phyloP scores from a whole-genome alignment of 108 stramenopile species.

The Skeletonema marinoi region DNA sequence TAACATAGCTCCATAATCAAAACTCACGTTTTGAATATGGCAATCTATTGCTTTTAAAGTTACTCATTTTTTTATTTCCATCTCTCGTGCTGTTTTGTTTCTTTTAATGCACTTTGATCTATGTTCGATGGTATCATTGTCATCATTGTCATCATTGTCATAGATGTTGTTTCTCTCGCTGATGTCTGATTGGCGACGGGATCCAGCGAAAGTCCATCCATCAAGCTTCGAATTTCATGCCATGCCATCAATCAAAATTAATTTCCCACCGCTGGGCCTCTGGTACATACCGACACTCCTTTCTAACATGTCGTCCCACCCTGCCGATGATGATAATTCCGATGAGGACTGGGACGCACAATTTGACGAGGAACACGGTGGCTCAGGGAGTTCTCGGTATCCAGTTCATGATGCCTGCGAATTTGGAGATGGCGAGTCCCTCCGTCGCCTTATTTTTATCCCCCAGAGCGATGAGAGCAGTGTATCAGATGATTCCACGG shows the following conservation, averaged over 20 bases:
- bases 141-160: no score
- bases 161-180: no score
- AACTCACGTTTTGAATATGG: no score
- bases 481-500: conserved; percentile 16
- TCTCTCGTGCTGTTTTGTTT: no score
- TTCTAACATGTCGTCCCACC: conserved; percentile 6
- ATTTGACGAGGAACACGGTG: conserved; percentile 30
- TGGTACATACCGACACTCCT: background rate
- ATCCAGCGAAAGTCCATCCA: background rate
- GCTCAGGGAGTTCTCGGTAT: conserved; percentile 59
- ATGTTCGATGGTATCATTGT: no score
- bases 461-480: conserved; percentile 47
- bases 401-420: conserved; percentile 89
- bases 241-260: background rate
- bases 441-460: conserved; percentile 53
- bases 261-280: background rate
- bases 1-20: no score
- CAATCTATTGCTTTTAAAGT: no score
- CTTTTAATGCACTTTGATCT: no score
- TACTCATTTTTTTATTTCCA: no score
- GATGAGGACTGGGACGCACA: conserved; percentile 65
- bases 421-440: conserved; percentile 71
- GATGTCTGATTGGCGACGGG: no score
- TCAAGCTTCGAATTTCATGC: background rate
- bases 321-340: conserved; percentile 24